A percentile compares a stretch with the other conserved stretches of the same genome.
These are phyloP conservation scores for Dendrocalamus sinicus DNA, from an alignment of 176 grass and related monocot species.

Conservation along the genomic window DNA sequence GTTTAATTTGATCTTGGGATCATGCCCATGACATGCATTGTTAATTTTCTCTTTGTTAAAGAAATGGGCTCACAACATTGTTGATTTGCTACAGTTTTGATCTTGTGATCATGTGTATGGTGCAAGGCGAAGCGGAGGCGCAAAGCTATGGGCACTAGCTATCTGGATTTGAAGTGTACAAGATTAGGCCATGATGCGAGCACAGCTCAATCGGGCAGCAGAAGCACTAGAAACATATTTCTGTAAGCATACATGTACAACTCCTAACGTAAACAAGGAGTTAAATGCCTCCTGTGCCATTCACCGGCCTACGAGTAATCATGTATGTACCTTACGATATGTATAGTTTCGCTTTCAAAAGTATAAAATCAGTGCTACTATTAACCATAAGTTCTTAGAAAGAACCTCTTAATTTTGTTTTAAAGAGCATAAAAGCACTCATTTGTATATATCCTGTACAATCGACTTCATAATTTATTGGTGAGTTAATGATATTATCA, in stretches of 20 bases:
- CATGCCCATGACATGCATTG: neutral
- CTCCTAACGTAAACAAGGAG: neutral
- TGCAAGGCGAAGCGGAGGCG: neutral
- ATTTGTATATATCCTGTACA: neutral
- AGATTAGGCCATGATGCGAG: neutral
- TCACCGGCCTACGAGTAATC: neutral
- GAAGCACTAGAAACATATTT: neutral
- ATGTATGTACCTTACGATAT: neutral
- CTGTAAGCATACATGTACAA: neutral
- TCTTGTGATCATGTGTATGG: constrained; percentile 3
- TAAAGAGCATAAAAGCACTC: neutral
- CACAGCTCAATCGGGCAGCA: neutral
- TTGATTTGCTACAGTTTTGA: constrained; percentile 9
- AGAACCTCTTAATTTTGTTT: neutral
- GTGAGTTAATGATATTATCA: neutral
- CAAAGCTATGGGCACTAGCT: neutral
- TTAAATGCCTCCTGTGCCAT: neutral
- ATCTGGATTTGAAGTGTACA: constrained; percentile 31
- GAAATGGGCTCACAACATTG: neutral
- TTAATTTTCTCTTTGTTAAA: neutral
- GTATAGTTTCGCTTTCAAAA: neutral
- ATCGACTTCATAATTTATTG: neutral
- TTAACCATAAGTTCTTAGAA: neutral
- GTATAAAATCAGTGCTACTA: neutral
- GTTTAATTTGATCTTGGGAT: neutral